Base-by-base conservation (phyloP, 345 rosid species). In the Eucalyptus fibrosa region DNA sequence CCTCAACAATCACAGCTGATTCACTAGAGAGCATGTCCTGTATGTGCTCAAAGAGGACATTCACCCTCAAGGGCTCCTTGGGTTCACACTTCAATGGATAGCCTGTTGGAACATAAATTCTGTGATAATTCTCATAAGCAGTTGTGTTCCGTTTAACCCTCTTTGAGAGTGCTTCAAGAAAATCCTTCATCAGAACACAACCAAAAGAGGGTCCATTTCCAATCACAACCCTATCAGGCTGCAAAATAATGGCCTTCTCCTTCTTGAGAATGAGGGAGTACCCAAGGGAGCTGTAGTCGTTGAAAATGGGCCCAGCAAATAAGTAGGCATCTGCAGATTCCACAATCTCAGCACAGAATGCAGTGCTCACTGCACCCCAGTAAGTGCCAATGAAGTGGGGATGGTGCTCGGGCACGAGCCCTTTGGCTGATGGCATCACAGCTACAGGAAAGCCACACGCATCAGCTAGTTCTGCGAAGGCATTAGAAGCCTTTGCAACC, bases 321-420 rank as follows among this genome's bases (percentile, higher is more conserved):
- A 96, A 88, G 89, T 95, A 96, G 49, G 97, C 97, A 92, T 96
- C 98, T 2, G 97, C 97, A 42, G 97, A 95, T 90, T 96, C 98
- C 89, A 96, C 98, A n/a, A 96, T 96, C 92, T 96, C 97, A 26
- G 96, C 93, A 88, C 98, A 95, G 88, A 96, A 96, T 2, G 97
- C 92, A 45, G 97, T 94, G 90, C 97, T 95, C 88, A 95, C 96
- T 16, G 96, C 97, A 44, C 98, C 98, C 97, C 97, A 95, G 40
- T 94, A 96, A 17, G 98, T 96, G 51, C 98, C 98, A 65, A 95
- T 92, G 93, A 95, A 96, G 91, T 92, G 98, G 34, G 97, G 93
- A 87, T 96, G 98, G 80, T 94, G 92, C 93, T 96, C 97, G 1
- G 97, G 97, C 11, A 96, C 93, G 7, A 95, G 91, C 50, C 98